A percentile compares a stretch with the other conserved stretches of the same genome.
Conservation (phyloP, 768 basidiomycete genomes). For the Favolaschia claudopus region DNA sequence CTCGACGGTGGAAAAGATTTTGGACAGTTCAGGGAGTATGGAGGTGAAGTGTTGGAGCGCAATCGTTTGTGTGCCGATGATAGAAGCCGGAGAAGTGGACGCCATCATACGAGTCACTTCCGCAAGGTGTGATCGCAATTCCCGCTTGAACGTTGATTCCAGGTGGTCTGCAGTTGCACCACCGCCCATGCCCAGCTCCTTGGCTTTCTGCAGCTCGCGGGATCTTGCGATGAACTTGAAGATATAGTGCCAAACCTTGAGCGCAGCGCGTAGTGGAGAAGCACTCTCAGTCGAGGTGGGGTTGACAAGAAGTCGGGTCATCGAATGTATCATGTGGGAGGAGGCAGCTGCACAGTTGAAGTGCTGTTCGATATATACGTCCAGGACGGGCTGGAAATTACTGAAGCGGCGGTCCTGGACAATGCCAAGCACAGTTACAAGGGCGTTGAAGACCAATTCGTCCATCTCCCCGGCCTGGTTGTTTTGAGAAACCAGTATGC, state of each 20-base stretch:
- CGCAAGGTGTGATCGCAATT: slow-evolving; percentile 75
- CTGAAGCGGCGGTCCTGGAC: slow-evolving; percentile 94
- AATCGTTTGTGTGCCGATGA: slow-evolving; percentile 95
- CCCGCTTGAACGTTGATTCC: slow-evolving; percentile 84
- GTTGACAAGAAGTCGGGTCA: slow-evolving; percentile 81
- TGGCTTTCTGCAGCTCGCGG: slow-evolving; percentile 84
- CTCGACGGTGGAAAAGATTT: slow-evolving; percentile 82
- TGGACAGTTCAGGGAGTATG: slow-evolving; percentile 85
- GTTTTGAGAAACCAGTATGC: slow-evolving; percentile 77
- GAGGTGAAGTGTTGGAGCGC: slow-evolving; percentile 94
- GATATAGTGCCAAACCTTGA: slow-evolving; percentile 97
- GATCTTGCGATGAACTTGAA: slow-evolving; percentile 95
- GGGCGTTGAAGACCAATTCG: slow-evolving; percentile 85
- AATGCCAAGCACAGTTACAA: slow-evolving; percentile 91
- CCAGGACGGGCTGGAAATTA: slow-evolving; percentile 93
- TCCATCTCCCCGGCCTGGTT: slow-evolving; percentile 86
- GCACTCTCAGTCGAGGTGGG: slow-evolving; percentile 78
- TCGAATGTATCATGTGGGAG: slow-evolving; percentile 85
- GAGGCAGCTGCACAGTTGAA: slow-evolving; percentile 84
- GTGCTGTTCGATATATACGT: slow-evolving; percentile 91
- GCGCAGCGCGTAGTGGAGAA: slow-evolving; percentile 81
- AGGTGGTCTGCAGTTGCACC: slow-evolving; percentile 88
- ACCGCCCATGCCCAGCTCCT: slow-evolving; percentile 79
- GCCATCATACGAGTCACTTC: slow-evolving; percentile 93
- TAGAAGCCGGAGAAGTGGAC: slow-evolving; percentile 75